Evolutionary conservation across 78 protist species (phyloP).

Genomic region (Dictyostelium capitatum): DNA sequence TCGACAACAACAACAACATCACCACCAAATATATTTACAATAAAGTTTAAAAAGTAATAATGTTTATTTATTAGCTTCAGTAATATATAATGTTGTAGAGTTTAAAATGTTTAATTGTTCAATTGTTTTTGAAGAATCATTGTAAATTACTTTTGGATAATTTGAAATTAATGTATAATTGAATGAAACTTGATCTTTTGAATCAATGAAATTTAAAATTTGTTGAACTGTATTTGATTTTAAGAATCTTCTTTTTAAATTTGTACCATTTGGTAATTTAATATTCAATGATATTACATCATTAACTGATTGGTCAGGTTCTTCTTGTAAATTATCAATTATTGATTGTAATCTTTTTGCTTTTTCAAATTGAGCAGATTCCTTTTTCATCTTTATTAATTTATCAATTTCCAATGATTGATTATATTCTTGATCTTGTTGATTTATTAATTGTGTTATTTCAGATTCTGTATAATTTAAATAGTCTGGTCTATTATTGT

Average conservation of each 20-base stretch:
- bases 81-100: not conserved
- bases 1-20: not conserved
- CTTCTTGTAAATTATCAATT: too few relatives aligned
- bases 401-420: conserved; percentile 10
- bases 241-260: not conserved
- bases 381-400: not conserved
- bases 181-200: not conserved
- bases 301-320: not conserved
- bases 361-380: not conserved
- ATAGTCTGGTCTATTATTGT: too few relatives aligned
- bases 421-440: conserved; percentile 20
- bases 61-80: not conserved
- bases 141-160: not conserved
- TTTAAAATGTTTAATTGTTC: not conserved
- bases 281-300: not conserved
- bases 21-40: not conserved
- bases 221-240: not conserved
- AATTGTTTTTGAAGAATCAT: not conserved
- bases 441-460: not conserved
- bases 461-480: not conserved
- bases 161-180: not conserved
- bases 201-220: conserved; percentile 20
- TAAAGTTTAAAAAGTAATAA: not conserved
- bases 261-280: conserved; percentile 18
- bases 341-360: not conserved